A percentile compares a stretch with the other conserved stretches of the same genome.
phyloP scores from a whole-genome alignment of 176 grass and related monocot species.

The Rhynchospora tenuis region DNA sequence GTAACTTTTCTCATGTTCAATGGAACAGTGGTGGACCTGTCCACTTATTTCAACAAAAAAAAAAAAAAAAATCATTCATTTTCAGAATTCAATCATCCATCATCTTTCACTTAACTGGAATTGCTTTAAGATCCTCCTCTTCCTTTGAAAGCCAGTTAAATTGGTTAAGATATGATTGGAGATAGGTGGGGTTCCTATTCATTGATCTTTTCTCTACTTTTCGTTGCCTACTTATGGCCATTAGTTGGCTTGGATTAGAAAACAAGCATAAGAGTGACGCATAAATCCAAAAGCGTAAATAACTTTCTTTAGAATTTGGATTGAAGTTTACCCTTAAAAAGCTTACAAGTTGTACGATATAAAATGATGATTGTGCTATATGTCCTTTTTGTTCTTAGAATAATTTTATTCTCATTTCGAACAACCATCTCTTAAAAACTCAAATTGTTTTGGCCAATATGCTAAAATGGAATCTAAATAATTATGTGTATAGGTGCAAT shows the following conservation, averaged over 20 bases:
- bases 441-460: too few relatives aligned
- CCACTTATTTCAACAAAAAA: too few relatives aligned
- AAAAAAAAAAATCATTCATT: background rate
- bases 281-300: background rate
- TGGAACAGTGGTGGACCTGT: too few relatives aligned
- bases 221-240: background rate
- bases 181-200: background rate
- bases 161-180: background rate
- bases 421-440: too few relatives aligned
- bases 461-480: too few relatives aligned
- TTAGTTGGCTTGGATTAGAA: constrained; percentile 8
- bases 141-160: background rate
- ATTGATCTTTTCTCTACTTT: background rate
- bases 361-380: background rate
- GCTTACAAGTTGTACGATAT: background rate
- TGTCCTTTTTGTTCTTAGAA: background rate
- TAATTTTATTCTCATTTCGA: too few relatives aligned
- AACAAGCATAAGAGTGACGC: background rate
- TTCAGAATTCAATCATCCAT: background rate
- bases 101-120: background rate
- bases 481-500: too few relatives aligned
- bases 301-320: constrained; percentile 1
- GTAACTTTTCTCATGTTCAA: too few relatives aligned
- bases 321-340: background rate
- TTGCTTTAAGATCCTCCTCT: background rate